Percentiles rank a stretch among this genome's conserved stretches.
phyloP scores from a whole-genome alignment of 2,329 filamentous ascomycete genomes.

The Colletotrichum sublineola region DNA sequence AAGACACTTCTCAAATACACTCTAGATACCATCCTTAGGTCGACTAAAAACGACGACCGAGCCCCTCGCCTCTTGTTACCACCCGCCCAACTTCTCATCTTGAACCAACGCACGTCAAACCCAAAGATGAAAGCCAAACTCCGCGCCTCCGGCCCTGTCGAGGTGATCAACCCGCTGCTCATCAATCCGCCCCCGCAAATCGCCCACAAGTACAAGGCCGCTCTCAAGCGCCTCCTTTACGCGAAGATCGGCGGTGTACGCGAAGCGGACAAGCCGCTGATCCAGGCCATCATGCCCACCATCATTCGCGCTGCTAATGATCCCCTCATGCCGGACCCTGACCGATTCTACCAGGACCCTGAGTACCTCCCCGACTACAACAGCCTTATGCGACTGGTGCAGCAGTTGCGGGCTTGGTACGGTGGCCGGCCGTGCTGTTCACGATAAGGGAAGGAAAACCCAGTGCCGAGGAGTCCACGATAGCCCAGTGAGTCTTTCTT shows the following conservation, averaged over 20 bases:
- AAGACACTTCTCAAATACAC: not conserved
- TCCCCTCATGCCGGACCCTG: slow-evolving; percentile 15
- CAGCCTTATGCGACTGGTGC: not conserved
- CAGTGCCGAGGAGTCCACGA: not conserved
- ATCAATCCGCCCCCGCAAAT: not conserved
- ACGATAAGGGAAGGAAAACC: not conserved
- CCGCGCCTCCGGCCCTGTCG: not conserved
- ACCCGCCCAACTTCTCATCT: not conserved
- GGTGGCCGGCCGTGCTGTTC: too few relatives aligned
- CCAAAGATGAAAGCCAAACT: not conserved
- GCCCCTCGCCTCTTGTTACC: too few relatives aligned
- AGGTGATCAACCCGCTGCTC: not conserved
- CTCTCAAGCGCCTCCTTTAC: not conserved
- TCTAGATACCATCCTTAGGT: too few relatives aligned
- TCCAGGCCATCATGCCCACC: slow-evolving; percentile 1
- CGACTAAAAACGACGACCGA: not conserved
- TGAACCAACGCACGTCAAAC: not conserved
- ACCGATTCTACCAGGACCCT: slow-evolving; percentile 2
- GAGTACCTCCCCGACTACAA: not conserved
- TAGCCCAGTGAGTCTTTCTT: not conserved
- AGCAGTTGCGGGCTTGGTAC: slow-evolving; percentile 14
- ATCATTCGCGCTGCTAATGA: slow-evolving; percentile 11
- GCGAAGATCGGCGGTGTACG: not conserved
- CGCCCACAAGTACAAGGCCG: not conserved
- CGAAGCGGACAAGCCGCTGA: not conserved